Conservation (phyloP, 2,329 filamentous ascomycete genomes). For the Cytospora piceae region DNA sequence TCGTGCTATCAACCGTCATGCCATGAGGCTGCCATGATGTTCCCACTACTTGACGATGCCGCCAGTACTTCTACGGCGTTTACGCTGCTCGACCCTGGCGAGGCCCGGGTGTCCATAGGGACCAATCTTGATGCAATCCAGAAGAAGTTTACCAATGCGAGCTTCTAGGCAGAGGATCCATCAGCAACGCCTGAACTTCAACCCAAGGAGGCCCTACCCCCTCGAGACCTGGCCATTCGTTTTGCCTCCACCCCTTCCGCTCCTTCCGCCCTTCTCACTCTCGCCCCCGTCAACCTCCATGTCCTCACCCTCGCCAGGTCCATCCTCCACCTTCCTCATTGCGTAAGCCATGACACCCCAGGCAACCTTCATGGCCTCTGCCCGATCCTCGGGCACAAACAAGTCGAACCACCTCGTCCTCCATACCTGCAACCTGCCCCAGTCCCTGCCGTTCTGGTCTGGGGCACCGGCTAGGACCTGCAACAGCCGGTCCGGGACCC, state of each 20-base stretch:
- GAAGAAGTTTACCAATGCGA: neutral
- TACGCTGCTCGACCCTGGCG: neutral
- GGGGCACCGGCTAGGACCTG: conserved; percentile 54
- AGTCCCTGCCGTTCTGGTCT: conserved; percentile 44
- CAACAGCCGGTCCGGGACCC: conserved; percentile 59
- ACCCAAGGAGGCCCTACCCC: conserved; percentile 9
- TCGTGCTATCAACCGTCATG: neutral
- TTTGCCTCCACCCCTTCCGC: conserved; percentile 31
- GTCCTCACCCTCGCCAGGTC: conserved; percentile 33
- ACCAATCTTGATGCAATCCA: neutral
- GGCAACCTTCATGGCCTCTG: conserved; percentile 59
- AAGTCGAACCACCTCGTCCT: conserved; percentile 66
- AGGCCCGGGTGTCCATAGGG: neutral
- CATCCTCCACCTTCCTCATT: conserved; percentile 52
- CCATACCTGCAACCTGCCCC: conserved; percentile 58
- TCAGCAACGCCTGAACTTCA: neutral
- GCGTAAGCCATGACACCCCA: conserved; percentile 65
- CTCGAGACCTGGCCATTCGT: conserved; percentile 2
- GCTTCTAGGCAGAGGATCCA: neutral
- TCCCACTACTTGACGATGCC: neutral
- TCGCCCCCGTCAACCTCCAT: conserved; percentile 39
- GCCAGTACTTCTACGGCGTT: neutral
- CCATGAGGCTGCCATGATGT: neutral
- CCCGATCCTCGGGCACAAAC: conserved; percentile 56
- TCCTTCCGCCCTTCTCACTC: conserved; percentile 35